phyloP scores from a whole-genome alignment of 176 grass and related monocot species.

The Aegilops longissima region DNA sequence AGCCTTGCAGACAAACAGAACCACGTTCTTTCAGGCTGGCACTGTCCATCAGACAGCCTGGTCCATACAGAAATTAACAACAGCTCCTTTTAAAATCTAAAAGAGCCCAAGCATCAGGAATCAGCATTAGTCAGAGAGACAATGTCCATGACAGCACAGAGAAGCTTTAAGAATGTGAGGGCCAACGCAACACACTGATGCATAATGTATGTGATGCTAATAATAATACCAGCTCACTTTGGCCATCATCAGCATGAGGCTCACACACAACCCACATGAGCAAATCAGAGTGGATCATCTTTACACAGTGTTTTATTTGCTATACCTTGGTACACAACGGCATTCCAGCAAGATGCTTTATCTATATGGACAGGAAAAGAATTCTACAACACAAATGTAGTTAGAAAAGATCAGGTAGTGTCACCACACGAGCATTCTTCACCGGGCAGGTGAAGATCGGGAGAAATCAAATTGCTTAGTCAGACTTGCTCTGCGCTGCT shows the following conservation, averaged over 20 bases:
- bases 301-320: constrained; percentile 40
- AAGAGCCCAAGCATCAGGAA: constrained; percentile 8
- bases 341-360: constrained; percentile 24
- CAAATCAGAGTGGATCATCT: constrained; percentile 14
- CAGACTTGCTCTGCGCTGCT: constrained; percentile 35
- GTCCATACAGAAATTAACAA: constrained; percentile 9
- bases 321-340: constrained; percentile 56
- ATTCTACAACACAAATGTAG: constrained; percentile 32
- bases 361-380: constrained; percentile 48
- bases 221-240: constrained; percentile 16
- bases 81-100: background rate
- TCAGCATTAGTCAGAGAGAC: constrained; percentile 17
- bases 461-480: constrained; percentile 10
- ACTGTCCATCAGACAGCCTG: constrained; percentile 31
- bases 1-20: constrained; percentile 5
- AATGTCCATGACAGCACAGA: constrained; percentile 2
- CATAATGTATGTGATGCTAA: constrained; percentile 7
- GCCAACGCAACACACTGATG: constrained; percentile 32
- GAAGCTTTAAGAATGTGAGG: constrained; percentile 1
- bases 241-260: constrained; percentile 9
- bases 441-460: background rate
- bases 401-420: constrained; percentile 37
- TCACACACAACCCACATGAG: background rate
- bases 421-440: background rate
- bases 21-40: constrained; percentile 37